Base-by-base conservation (phyloP, 495 filamentous ascomycete species). In the Aspergillus baeticus region DNA sequence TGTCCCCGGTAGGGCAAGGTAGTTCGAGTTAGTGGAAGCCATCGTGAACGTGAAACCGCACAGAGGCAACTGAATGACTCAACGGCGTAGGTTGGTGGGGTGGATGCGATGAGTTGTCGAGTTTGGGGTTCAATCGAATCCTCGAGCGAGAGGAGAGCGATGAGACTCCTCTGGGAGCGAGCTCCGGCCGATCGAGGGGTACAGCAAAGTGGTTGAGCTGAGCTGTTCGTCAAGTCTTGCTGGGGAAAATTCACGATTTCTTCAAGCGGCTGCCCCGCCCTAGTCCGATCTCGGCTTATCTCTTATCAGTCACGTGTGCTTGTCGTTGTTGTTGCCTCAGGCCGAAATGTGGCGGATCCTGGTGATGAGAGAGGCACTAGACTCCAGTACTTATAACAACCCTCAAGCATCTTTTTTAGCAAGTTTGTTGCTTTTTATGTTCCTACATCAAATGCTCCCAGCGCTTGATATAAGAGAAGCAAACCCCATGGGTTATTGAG, bases 1-100 rank as follows among this genome's bases (percentile, higher is more conserved):
- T 6, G 75, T 72, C 56, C 82, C 82, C n/a, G 76, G 73, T 55
- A 81, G 69, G 55, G 79, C 74, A 43, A 84, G 54, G 48, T 71
- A 80, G 10, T 65, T 63, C 42, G 58, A 61, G 54, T 74, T 64
- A 61, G 68, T 51, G 15, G 67, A 63, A 60, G 70, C 58, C 75
- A 77, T 77, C 23, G 36, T 72, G 58, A 62, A 51, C 23, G 36
- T 72, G 58, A 62, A 51, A 54, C 45, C 54, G 50, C 29, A 43
- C 20, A 55, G 38, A 31, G 49, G 47, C 43, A 49, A 57, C 37
- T 54, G 41, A 58, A 46, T 50, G 51, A 51, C 38, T 43, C 49
- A 34, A 53, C 14, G 18, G 44, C 17, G 49, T 52, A 44, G 58
- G 57, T 6, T 33, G 49, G 14, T 17, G 35, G 51, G 38, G 47